Conservation (phyloP, 164 flowering plant species). For the Santalum album region DNA sequence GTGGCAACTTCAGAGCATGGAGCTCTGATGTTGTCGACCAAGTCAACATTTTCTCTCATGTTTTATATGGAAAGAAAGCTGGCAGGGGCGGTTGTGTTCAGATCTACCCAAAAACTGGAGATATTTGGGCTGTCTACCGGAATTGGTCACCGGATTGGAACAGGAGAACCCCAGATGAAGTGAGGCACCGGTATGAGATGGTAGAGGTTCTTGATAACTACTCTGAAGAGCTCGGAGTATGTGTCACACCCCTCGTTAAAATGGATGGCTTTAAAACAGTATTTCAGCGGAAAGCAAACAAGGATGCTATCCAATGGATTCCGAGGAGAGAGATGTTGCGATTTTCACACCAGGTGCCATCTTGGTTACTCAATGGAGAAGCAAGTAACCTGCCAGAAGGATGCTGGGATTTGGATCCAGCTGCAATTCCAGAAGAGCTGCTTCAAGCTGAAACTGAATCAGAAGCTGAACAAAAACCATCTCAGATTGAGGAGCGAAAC, state of each 20-base stretch:
- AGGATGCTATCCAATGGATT: conserved; percentile 45
- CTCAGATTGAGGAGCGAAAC: conserved; percentile 11
- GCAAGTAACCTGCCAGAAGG: conserved; percentile 53
- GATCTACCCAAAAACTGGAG: conserved; percentile 72
- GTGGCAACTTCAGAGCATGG: conserved; percentile 67
- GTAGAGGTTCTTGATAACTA: conserved; percentile 85
- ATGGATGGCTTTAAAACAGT: conserved; percentile 72
- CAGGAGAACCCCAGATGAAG: conserved; percentile 49
- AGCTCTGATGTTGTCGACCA: conserved; percentile 52
- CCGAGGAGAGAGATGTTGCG: conserved; percentile 78
- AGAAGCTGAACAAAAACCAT: conserved; percentile 13
- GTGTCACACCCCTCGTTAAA: conserved; percentile 54
- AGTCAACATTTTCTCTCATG: conserved; percentile 83
- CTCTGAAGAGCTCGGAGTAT: conserved; percentile 59
- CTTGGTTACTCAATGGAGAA: conserved; percentile 52
- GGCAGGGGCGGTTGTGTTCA: conserved; percentile 65
- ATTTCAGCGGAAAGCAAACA: conserved; percentile 34
- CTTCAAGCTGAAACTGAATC: conserved; percentile 37
- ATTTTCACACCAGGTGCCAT: conserved; percentile 93
- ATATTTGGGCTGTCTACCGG: conserved; percentile 81
- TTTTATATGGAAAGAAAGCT: conserved; percentile 47
- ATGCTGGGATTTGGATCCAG: conserved; percentile 97
- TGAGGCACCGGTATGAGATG: conserved; percentile 76
- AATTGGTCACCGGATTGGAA: conserved; percentile 85
- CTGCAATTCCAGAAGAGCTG: conserved; percentile 82